These are phyloP conservation scores for Diaporthe sp. DNA, from an alignment of 2,329 filamentous ascomycete species.

Conservation along the genomic window DNA sequence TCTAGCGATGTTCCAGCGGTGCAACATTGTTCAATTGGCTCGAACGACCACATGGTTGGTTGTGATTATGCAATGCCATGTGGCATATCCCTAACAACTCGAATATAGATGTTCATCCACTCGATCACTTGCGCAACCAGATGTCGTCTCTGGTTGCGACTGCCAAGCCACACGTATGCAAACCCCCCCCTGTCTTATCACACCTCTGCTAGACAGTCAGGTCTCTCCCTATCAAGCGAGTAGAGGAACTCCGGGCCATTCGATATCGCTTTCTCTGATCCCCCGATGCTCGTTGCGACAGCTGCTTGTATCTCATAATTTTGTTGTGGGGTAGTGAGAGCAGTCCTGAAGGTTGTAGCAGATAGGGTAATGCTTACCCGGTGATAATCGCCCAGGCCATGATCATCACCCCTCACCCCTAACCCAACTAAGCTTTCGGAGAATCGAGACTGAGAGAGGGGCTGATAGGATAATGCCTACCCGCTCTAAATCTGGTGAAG, in stretches of 20 bases:
- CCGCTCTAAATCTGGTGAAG: not conserved
- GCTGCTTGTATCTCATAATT: not conserved
- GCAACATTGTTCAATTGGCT: not conserved
- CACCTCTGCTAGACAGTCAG: not conserved
- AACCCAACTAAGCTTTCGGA: not conserved
- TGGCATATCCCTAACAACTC: too few species aligned
- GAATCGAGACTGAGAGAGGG: not conserved
- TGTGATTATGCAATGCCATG: not conserved
- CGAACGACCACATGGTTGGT: not conserved
- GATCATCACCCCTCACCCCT: not conserved
- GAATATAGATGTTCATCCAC: not conserved
- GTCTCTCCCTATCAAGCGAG: not conserved
- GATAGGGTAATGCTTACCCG: conserved; percentile 24
- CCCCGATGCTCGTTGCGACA: not conserved
- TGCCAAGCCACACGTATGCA: not conserved
- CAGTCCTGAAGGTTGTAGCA: not conserved
- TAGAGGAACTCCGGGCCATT: not conserved
- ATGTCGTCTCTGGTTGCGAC: not conserved
- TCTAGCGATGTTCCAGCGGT: not conserved
- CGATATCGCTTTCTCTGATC: too few species aligned
- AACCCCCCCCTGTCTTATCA: not conserved
- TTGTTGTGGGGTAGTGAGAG: not conserved
- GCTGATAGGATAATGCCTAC: conserved; percentile 11
- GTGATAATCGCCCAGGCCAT: not conserved
- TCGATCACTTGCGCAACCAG: not conserved